Evolutionary conservation across 2,329 filamentous ascomycete species (phyloP).

Genomic region (Claviceps digitariae): DNA sequence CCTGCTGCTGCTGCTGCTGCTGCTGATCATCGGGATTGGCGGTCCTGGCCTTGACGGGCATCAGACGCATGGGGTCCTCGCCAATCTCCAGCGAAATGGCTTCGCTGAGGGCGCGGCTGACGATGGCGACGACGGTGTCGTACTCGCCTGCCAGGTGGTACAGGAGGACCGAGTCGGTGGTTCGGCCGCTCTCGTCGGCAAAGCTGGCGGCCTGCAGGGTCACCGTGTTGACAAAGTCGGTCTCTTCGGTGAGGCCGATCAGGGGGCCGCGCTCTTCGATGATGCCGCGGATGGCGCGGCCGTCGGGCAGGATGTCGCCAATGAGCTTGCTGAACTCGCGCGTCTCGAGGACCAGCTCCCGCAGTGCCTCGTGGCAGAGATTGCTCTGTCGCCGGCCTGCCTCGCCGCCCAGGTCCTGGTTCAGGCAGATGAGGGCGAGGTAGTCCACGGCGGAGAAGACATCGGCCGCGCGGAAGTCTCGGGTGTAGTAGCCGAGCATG

Average conservation of each 20-base stretch:
- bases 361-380: conserved; percentile 82
- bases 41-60: conserved; percentile 63
- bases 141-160: conserved; percentile 94
- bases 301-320: conserved; percentile 80
- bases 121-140: conserved; percentile 79
- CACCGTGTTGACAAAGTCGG: conserved; percentile 81
- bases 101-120: conserved; percentile 83
- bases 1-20: conserved; percentile 21
- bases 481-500: conserved; percentile 89
- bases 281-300: conserved; percentile 69
- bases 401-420: conserved; percentile 64
- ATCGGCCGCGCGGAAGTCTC: conserved; percentile 85
- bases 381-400: conserved; percentile 63
- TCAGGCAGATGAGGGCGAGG: conserved; percentile 79
- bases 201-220: conserved; percentile 84
- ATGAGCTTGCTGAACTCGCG: conserved; percentile 89
- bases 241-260: conserved; percentile 66
- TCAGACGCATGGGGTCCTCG: conserved; percentile 62
- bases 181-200: conserved; percentile 87
- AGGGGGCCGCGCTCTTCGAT: conserved; percentile 76
- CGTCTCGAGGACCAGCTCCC: conserved; percentile 91
- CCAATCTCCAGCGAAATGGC: conserved; percentile 77
- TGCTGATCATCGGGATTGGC: conserved; percentile 21
- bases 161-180: conserved; percentile 83
- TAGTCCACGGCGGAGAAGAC: conserved; percentile 89